Evolutionary conservation across 805 yeast species (phyloP).

Genomic region (Starmerella geochares): DNA sequence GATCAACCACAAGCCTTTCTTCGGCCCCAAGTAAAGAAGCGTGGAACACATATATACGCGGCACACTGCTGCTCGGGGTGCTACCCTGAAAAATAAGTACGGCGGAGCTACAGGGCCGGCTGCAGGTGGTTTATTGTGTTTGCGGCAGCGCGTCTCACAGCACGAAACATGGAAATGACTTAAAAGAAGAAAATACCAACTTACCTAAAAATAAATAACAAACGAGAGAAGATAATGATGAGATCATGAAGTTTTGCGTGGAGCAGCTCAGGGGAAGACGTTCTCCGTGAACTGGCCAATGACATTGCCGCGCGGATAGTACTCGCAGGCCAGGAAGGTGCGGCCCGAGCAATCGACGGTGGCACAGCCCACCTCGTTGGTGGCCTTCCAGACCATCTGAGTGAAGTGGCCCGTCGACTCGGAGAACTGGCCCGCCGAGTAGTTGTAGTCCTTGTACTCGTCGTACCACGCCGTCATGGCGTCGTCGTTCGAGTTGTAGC

Average conservation of each 20-base stretch:
- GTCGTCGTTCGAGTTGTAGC: constrained; percentile 41
- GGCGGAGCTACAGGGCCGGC: too few species aligned
- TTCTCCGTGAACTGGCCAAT: constrained; percentile 32
- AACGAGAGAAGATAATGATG: background rate
- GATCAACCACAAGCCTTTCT: too few species aligned
- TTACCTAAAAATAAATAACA: background rate
- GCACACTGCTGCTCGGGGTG: too few species aligned
- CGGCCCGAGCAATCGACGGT: constrained; percentile 42
- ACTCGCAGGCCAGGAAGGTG: constrained; percentile 52
- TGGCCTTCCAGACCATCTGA: constrained; percentile 60
- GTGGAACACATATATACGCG: too few species aligned
- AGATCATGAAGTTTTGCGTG: background rate
- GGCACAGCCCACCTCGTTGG: constrained; percentile 61
- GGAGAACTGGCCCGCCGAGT: constrained; percentile 39
- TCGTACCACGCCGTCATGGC: constrained; percentile 68
- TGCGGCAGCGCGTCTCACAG: too few species aligned
- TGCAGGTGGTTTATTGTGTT: too few species aligned
- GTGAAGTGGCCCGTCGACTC: constrained; percentile 68
- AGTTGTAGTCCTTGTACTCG: constrained; percentile 47
- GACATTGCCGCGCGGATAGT: constrained; percentile 61
- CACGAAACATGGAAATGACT: too few species aligned
- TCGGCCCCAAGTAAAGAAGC: too few species aligned
- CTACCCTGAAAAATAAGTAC: too few species aligned
- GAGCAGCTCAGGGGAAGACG: constrained; percentile 19
- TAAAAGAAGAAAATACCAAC: too few species aligned